phyloP scores from a whole-genome alignment of 2,329 filamentous ascomycete genomes.

The Microdochium bolleyi region DNA sequence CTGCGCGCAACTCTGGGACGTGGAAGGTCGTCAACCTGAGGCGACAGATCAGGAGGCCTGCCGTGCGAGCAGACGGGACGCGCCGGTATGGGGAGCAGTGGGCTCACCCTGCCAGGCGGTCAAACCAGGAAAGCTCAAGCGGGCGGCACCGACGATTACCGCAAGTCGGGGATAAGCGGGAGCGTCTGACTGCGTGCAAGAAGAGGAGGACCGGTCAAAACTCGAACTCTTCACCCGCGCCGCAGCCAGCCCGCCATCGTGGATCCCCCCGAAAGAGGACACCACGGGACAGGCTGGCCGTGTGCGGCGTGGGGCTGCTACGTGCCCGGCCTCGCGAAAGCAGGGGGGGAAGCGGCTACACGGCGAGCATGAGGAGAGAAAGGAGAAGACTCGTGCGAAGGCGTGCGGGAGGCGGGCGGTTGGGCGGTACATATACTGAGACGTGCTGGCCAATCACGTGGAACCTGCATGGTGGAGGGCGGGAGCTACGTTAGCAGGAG shows the following conservation, averaged over 20 bases:
- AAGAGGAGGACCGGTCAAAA: conserved; percentile 1
- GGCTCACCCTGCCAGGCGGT: neutral
- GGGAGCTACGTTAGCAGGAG: neutral
- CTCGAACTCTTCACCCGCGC: neutral
- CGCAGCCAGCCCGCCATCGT: neutral
- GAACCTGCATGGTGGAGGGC: too few species aligned
- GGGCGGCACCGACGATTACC: neutral
- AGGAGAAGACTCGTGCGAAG: neutral
- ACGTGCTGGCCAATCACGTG: neutral
- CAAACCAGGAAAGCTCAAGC: conserved; percentile 1
- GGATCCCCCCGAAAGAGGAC: too few species aligned
- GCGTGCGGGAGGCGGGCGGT: neutral
- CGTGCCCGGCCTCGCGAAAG: conserved; percentile 1
- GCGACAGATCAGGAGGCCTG: neutral
- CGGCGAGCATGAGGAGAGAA: conserved; percentile 1
- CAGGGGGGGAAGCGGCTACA: neutral
- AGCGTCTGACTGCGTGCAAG: neutral
- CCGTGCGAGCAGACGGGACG: neutral
- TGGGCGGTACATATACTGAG: neutral
- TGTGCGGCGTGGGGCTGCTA: neutral
- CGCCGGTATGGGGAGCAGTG: neutral
- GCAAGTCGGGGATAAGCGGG: neutral
- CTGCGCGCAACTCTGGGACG: neutral
- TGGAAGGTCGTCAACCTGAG: neutral
- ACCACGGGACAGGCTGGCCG: neutral